These are phyloP conservation scores for Saccharomycopsis babjevae DNA, from an alignment of 805 yeast species.

Conservation along the genomic window DNA sequence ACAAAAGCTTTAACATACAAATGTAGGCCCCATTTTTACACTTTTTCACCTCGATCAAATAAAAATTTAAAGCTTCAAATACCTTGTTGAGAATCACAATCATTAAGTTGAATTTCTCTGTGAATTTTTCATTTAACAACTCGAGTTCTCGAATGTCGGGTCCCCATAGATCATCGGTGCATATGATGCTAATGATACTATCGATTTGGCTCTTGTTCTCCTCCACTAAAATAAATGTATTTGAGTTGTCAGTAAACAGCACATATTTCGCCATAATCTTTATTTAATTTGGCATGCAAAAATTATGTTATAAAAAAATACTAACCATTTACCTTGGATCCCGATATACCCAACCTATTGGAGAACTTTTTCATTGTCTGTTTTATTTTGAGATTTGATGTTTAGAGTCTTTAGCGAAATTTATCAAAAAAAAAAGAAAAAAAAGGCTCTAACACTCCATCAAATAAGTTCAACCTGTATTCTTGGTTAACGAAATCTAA, in stretches of 20 bases:
- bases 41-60: neutral
- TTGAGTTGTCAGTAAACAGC: neutral
- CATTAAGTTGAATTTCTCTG: conserved; percentile 2
- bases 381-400: too few relatives aligned
- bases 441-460: neutral
- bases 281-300: too few relatives aligned
- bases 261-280: too few relatives aligned
- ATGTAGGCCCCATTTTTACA: neutral
- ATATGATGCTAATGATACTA: conserved; percentile 8
- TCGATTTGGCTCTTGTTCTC: conserved; percentile 21
- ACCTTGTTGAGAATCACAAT: conserved; percentile 2
- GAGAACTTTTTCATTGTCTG: neutral
- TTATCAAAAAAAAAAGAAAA: neutral
- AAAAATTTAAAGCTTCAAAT: conserved; percentile 1
- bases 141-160: conserved; percentile 2
- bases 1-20: conserved; percentile 8
- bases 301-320: neutral
- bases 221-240: neutral
- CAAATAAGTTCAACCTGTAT: too few relatives aligned
- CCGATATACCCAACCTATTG: neutral
- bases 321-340: neutral
- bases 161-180: conserved; percentile 7
- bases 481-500: too few relatives aligned
- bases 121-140: conserved; percentile 1
- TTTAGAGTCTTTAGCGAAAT: neutral